phyloP scores from a whole-genome alignment of 257 asterid genomes.

The Verbascum thapsus region DNA sequence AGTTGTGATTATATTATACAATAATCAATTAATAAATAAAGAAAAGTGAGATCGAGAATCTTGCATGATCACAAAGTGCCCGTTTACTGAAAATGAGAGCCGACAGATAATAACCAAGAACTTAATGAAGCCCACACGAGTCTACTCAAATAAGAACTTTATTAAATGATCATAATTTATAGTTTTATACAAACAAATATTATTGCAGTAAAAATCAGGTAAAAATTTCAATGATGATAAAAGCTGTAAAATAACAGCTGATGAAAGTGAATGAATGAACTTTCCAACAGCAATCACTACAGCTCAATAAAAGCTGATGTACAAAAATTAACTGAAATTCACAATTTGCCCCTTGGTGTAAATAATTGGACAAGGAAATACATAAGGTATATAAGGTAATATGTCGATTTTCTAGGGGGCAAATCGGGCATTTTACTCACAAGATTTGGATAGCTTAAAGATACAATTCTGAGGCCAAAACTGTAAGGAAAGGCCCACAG shows the following conservation, averaged over 20 bases:
- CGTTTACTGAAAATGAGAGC: slow-evolving; percentile 48
- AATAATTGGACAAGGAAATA: not conserved
- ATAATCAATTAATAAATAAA: slow-evolving; percentile 30
- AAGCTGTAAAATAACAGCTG: too few relatives aligned
- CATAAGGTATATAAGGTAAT: slow-evolving; percentile 11
- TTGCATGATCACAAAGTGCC: slow-evolving; percentile 62
- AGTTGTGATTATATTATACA: slow-evolving; percentile 46
- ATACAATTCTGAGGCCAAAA: slow-evolving; percentile 37
- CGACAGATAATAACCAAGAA: slow-evolving; percentile 43
- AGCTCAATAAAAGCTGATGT: slow-evolving; percentile 43
- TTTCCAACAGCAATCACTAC: slow-evolving; percentile 50
- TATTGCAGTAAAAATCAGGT: slow-evolving; percentile 27
- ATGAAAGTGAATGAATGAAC: slow-evolving; percentile 59
- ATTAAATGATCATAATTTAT: slow-evolving; percentile 30
- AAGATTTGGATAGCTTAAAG: slow-evolving; percentile 24
- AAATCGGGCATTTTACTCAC: slow-evolving; percentile 22
- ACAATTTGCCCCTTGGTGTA: slow-evolving; percentile 42
- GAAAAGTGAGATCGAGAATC: slow-evolving; percentile 52
- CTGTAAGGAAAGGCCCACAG: slow-evolving; percentile 42
- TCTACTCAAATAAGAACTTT: slow-evolving; percentile 30
- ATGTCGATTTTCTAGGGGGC: slow-evolving; percentile 28
- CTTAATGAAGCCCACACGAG: slow-evolving; percentile 52
- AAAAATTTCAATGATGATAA: slow-evolving; percentile 32
- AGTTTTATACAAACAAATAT: slow-evolving; percentile 8
- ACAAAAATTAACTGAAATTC: slow-evolving; percentile 23